Evolutionary conservation across 2,329 filamentous ascomycete genomes (phyloP).

Genomic region (Elsinoe perseae): DNA sequence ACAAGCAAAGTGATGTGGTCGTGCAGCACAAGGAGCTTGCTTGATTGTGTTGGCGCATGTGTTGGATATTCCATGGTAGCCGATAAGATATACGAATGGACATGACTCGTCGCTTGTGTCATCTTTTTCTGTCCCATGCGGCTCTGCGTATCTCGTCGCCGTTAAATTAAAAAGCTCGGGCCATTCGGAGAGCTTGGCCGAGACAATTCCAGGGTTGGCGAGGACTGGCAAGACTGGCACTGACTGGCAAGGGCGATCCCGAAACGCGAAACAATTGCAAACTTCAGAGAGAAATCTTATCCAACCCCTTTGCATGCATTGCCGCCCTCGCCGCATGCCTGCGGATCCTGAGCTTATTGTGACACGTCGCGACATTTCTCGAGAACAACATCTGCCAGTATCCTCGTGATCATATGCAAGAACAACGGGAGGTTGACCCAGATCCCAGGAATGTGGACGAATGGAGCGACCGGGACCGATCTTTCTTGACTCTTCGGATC

Average conservation of each 20-base stretch:
- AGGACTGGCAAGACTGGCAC: too few species aligned
- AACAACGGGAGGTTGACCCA: constrained; percentile 2
- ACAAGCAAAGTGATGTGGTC: not conserved
- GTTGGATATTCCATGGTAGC: not conserved
- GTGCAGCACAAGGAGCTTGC: constrained; percentile 1
- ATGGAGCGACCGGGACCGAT: not conserved
- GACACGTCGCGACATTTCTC: not conserved
- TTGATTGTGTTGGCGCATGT: not conserved
- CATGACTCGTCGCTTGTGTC: not conserved
- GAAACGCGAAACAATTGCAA: not conserved
- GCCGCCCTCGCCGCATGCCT: not conserved
- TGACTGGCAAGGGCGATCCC: not conserved
- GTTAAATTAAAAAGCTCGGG: constrained; percentile 3
- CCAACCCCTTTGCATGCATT: constrained; percentile 1
- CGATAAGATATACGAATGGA: not conserved
- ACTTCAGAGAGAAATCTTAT: not conserved
- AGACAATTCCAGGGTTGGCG: not conserved
- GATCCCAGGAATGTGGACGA: constrained; percentile 1
- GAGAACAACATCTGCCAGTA: not conserved
- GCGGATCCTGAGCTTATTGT: not conserved
- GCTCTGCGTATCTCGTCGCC: not conserved
- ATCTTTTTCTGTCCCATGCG: not conserved
- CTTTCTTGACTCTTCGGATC: not conserved
- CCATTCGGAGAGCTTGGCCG: not conserved
- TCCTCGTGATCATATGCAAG: not conserved